Conservation (phyloP, 192 early-diverging fungal species). For the Obelidium mucronatum region DNA sequence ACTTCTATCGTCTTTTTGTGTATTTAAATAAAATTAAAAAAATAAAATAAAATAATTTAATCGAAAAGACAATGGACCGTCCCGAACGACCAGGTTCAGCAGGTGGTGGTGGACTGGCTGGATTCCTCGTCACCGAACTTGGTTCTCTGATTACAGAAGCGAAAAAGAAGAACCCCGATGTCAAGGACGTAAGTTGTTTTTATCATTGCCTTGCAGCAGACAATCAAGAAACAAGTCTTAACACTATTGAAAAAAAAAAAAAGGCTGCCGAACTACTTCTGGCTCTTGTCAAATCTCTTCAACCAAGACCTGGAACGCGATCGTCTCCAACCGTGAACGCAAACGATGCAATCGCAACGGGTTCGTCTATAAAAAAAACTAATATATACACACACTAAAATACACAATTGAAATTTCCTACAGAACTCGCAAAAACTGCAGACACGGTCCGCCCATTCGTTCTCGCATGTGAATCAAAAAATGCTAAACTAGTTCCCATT, state of each 20-base stretch:
- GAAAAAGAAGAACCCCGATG: constrained; percentile 86
- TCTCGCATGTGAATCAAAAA: constrained; percentile 82
- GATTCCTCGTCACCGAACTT: constrained; percentile 81
- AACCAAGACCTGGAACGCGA: neutral
- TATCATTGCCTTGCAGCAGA: too few species aligned
- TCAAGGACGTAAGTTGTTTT: constrained; percentile 83
- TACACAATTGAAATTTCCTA: too few species aligned
- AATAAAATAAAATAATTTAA: neutral
- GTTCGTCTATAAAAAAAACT: too few species aligned
- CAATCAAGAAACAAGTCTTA: too few species aligned
- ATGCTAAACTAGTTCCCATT: constrained; percentile 79
- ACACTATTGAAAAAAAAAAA: too few species aligned
- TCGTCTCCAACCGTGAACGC: neutral
- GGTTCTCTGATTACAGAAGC: constrained; percentile 85
- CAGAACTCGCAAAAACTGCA: constrained; percentile 27
- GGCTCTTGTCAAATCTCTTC: constrained; percentile 24
- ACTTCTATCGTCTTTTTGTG: too few species aligned
- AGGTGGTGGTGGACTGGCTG: constrained; percentile 31
- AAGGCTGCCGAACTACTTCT: constrained; percentile 30
- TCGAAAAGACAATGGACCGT: neutral
- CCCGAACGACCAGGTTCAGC: neutral
- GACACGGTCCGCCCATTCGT: constrained; percentile 66
- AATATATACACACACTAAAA: too few species aligned
- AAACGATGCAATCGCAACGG: constrained; percentile 7
- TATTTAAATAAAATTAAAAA: neutral